These are phyloP conservation scores for Jatropha multifida DNA, from an alignment of 441 rosid species.

Conservation along the genomic window DNA sequence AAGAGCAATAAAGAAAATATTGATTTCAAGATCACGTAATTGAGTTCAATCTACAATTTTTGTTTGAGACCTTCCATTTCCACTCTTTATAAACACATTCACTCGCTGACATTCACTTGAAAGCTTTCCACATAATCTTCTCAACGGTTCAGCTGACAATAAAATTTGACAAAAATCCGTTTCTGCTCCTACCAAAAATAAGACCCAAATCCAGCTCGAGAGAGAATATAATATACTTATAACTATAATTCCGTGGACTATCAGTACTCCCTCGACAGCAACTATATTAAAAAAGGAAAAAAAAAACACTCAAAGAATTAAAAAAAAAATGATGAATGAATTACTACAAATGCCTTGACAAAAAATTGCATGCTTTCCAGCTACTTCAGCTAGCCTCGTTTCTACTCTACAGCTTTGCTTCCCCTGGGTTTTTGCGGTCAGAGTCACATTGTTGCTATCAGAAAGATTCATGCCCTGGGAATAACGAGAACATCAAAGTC, in stretches of 20 bases:
- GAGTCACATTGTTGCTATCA: conserved; percentile 17
- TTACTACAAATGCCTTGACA: conserved; percentile 39
- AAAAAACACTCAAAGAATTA: conserved; percentile 21
- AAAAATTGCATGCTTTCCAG: conserved; percentile 24
- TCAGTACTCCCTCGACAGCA: conserved; percentile 11
- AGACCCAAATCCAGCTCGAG: not conserved
- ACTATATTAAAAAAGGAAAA: not conserved
- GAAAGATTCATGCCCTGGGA: conserved; percentile 22
- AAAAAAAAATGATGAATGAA: conserved; percentile 42
- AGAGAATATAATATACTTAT: not conserved
- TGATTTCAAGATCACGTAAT: not conserved
- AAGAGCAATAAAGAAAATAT: not conserved
- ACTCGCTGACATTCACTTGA: not conserved
- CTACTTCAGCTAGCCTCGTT: conserved; percentile 35
- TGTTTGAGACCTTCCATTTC: not conserved
- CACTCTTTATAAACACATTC: conserved; percentile 5
- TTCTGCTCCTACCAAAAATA: not conserved
- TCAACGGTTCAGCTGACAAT: conserved; percentile 5
- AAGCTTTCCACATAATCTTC: not conserved
- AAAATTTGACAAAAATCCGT: not conserved
- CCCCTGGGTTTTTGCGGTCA: conserved; percentile 21
- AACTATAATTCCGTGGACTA: conserved; percentile 22
- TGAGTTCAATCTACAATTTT: not conserved
- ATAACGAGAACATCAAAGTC: not conserved
- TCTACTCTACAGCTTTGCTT: conserved; percentile 49